Percentiles rank a stretch among this genome's conserved stretches.
These are phyloP conservation scores for Trichosporon sp. DNA, from an alignment of 1,284 basidiomycete genomes.

Conservation along the genomic window DNA sequence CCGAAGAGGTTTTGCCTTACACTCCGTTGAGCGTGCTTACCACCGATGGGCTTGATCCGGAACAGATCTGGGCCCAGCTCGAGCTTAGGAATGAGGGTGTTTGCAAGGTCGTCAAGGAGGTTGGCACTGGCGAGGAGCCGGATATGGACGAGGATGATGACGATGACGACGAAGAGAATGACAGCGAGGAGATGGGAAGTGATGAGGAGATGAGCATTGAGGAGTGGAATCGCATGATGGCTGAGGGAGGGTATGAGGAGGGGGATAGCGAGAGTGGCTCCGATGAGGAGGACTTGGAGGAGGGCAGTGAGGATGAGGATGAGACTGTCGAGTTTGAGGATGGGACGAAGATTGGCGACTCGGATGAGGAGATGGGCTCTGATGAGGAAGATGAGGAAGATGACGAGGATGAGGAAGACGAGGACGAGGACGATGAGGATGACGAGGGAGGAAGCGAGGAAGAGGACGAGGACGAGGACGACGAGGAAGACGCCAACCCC, in stretches of 20 bases:
- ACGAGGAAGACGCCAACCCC: constrained; percentile 25
- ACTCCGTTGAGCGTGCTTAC: constrained; percentile 74
- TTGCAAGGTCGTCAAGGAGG: constrained; percentile 39
- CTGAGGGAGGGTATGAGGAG: constrained; percentile 24
- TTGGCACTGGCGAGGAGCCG: constrained; percentile 29
- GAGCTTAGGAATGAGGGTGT: constrained; percentile 64
- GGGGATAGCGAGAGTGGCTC: constrained; percentile 21
- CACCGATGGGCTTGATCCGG: constrained; percentile 74
- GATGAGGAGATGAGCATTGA: constrained; percentile 40
- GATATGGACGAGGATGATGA: constrained; percentile 37
- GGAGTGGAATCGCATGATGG: constrained; percentile 38
- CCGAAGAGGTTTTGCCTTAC: constrained; percentile 53
- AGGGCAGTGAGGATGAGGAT: background rate
- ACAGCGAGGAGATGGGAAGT: constrained; percentile 26
- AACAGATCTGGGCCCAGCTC: constrained; percentile 89
- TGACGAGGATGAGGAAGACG: constrained; percentile 38
- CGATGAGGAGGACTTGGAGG: constrained; percentile 16
- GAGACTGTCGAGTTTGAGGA: background rate
- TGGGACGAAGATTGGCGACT: constrained; percentile 13
- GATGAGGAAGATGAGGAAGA: constrained; percentile 55
- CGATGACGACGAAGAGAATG: constrained; percentile 23
- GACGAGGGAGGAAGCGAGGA: constrained; percentile 20
- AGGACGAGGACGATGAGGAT: constrained; percentile 21
- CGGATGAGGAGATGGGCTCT: constrained; percentile 48
- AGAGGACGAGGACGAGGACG: constrained; percentile 24